Evolutionary conservation across 2,329 filamentous ascomycete genomes (phyloP), one percentile per base, ranked within the genome.

Genomic region (Alternaria atra): DNA sequence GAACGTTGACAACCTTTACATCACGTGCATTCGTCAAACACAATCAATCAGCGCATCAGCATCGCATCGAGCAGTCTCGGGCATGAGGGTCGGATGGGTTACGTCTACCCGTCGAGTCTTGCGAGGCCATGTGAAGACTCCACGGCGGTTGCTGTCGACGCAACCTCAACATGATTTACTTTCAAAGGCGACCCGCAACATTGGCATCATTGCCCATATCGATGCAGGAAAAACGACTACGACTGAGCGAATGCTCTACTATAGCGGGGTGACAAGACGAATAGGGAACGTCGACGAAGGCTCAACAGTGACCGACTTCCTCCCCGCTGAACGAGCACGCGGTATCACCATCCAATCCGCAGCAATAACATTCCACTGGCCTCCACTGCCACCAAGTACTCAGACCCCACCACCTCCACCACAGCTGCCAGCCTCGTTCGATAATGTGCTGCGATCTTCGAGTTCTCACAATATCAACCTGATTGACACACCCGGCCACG

Each of bases 221-320:
- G 95, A 98, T 88, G 95, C 95, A 58, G 95, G 95, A 8, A 99
- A 99, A 84, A 99, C 95, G 1, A 98, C 95, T 0, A 99, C 95
- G 0, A 98, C 95, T 4, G 95, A 99, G 87, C 93, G 95, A 60
- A 98, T 98, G 94, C 90, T 99, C 73, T 98, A 93, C 76, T 97
- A 97, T 74, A 96, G 93, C 77, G 94, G 95, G 50, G 89, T 94
- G 64, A 97, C 94, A 9, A 86, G 92, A 67, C 86, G 94, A 78
- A 89, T 97, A 73, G 95, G 95, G 81, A 84, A 97, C 79, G 95
- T 99, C 65, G 94, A 98, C 72, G 91, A 97, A 79, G 95, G 95
- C 37, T 97, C 96, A 66, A 98, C 95, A 4, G 93, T 97, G 7
- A 99, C 95, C 3, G 95, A 99, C 80, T 99, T 98, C 70, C 86